These are phyloP conservation scores for Leptodermis oblonga DNA, from an alignment of 257 asterid species.

Conservation along the genomic window DNA sequence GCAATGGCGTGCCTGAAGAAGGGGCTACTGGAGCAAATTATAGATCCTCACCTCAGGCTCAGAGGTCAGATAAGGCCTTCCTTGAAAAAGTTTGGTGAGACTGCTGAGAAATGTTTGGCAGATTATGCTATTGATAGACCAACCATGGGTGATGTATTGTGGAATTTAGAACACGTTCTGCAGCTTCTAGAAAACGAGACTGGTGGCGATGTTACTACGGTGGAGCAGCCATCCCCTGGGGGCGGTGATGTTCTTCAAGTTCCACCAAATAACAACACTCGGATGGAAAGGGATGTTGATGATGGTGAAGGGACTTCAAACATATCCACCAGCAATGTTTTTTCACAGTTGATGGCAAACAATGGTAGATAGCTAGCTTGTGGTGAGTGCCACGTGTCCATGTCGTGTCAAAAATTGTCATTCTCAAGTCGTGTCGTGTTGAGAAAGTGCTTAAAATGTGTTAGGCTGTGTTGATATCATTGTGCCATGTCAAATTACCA, in stretches of 20 bases:
- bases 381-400: too few relatives aligned
- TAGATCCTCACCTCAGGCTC: slow-evolving; percentile 10
- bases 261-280: neutral
- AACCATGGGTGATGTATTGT: slow-evolving; percentile 11
- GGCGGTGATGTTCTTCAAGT: slow-evolving; percentile 1
- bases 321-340: slow-evolving; percentile 15
- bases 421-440: too few relatives aligned
- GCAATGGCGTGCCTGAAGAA: slow-evolving; percentile 10
- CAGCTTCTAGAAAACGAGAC: slow-evolving; percentile 13
- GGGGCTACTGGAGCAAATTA: slow-evolving; percentile 12
- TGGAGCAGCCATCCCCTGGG: neutral
- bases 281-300: neutral
- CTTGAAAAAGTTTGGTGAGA: slow-evolving; percentile 9
- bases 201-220: neutral
- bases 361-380: slow-evolving; percentile 8
- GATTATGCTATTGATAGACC: slow-evolving; percentile 14
- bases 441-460: too few relatives aligned
- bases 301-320: slow-evolving; percentile 1
- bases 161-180: slow-evolving; percentile 11
- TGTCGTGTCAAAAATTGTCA: too few relatives aligned
- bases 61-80: slow-evolving; percentile 11
- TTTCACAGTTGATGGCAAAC: slow-evolving; percentile 10
- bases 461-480: too few relatives aligned
- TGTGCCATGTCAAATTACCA: too few relatives aligned
- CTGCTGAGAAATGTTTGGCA: slow-evolving; percentile 11